A percentile compares a stretch with the other conserved stretches of the same genome.
phyloP scores from a whole-genome alignment of 495 filamentous ascomycete species.

The Hypoxylon cercidicola region DNA sequence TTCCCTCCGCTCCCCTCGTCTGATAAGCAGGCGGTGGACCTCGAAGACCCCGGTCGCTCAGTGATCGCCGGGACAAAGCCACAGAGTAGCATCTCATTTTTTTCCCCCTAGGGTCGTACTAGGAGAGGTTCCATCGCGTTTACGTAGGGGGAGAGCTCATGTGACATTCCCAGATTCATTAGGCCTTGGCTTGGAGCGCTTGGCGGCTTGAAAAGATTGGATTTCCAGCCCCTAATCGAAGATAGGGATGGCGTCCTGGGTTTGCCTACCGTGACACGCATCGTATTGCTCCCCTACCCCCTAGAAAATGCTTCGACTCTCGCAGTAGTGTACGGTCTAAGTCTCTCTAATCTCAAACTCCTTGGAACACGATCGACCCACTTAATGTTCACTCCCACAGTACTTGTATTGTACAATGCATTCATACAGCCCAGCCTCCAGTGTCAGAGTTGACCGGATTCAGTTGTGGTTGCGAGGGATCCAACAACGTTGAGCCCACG shows the following conservation, averaged over 20 bases:
- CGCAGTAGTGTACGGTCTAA: background rate
- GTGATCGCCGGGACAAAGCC: slow-evolving; percentile 46
- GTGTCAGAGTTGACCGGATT: slow-evolving; percentile 15
- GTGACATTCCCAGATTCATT: slow-evolving; percentile 45
- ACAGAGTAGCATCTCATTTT: slow-evolving; percentile 46
- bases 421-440: slow-evolving; percentile 5
- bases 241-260: slow-evolving; percentile 24
- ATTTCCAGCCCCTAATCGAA: slow-evolving; percentile 36
- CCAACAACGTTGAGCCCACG: slow-evolving; percentile 48
- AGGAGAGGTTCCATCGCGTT: slow-evolving; percentile 44
- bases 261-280: slow-evolving; percentile 15
- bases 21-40: slow-evolving; percentile 37
- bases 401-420: slow-evolving; percentile 18
- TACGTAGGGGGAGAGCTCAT: slow-evolving; percentile 46
- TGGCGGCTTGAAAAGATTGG: slow-evolving; percentile 36
- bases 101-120: slow-evolving; percentile 42
- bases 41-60: slow-evolving; percentile 10
- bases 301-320: slow-evolving; percentile 7
- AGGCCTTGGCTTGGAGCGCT: slow-evolving; percentile 28
- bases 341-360: slow-evolving; percentile 18
- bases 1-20: slow-evolving; percentile 27
- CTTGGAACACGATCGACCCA: slow-evolving; percentile 13
- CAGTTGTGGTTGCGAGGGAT: slow-evolving; percentile 33
- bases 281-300: slow-evolving; percentile 5
- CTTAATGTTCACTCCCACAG: slow-evolving; percentile 9